phyloP scores from a whole-genome alignment of 2,329 filamentous ascomycete species.

The Helotiales sp. region DNA sequence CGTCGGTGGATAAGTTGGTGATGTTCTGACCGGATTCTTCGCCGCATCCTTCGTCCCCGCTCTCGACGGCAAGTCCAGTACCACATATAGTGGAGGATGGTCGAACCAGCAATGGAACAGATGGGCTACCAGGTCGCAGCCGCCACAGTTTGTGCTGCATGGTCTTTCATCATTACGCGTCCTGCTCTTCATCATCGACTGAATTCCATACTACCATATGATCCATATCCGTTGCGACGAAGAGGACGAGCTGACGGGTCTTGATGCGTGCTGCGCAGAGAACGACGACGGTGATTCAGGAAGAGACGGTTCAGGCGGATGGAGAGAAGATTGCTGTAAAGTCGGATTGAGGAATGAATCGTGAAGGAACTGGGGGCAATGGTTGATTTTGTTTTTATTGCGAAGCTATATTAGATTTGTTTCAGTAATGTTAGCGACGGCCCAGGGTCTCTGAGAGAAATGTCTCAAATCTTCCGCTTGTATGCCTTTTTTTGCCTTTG shows the following conservation, averaged over 20 bases:
- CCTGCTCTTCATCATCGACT: conserved; percentile 16
- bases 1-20: conserved; percentile 10
- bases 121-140: conserved; percentile 15
- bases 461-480: no score
- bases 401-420: background rate
- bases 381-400: background rate
- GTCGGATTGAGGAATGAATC: background rate
- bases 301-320: background rate
- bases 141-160: conserved; percentile 1
- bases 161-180: conserved; percentile 12
- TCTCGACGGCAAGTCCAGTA: background rate
- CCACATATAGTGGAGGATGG: conserved; percentile 12
- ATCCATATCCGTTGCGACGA: conserved; percentile 7
- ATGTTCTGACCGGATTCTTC: conserved; percentile 13
- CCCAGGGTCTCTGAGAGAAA: no score
- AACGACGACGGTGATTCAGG: background rate
- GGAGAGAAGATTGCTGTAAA: background rate
- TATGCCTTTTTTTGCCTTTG: no score
- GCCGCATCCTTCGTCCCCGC: conserved; percentile 9
- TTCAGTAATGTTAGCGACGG: no score
- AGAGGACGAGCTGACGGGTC: conserved; percentile 13
- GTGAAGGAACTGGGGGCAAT: background rate
- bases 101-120: conserved; percentile 14
- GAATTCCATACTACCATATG: conserved; percentile 5
- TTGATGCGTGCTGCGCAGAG: conserved; percentile 1